Evolutionary conservation across 345 rosid genomes (phyloP).

Genomic region (Turritis glabra): DNA sequence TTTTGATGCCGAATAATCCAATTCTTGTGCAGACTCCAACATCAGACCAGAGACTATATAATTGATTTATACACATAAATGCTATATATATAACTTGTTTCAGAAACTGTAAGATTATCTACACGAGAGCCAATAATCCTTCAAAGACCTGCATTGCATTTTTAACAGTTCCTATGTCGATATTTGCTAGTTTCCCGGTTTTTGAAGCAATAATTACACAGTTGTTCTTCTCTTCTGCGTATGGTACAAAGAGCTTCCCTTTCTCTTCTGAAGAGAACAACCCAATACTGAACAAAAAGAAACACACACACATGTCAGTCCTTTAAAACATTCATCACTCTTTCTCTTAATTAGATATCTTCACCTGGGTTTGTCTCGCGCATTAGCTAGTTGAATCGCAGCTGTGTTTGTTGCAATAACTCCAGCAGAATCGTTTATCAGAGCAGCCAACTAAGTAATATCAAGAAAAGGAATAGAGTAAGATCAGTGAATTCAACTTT

Average conservation of each 20-base stretch:
- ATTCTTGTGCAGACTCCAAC: not conserved
- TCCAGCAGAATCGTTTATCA: conserved; percentile 87
- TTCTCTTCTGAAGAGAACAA: conserved; percentile 76
- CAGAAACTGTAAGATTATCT: conserved; percentile 28
- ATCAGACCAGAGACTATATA: conserved; percentile 16
- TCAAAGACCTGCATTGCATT: conserved; percentile 66
- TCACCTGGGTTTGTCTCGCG: conserved; percentile 76
- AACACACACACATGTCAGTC: not conserved
- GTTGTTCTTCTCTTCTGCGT: conserved; percentile 63
- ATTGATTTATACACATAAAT: conserved; percentile 23
- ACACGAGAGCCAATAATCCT: conserved; percentile 68
- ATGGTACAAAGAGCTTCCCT: conserved; percentile 64
- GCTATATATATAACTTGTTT: conserved; percentile 25
- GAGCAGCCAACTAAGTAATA: conserved; percentile 71
- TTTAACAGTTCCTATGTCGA: conserved; percentile 58
- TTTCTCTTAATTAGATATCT: conserved; percentile 2
- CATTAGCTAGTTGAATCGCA: conserved; percentile 88
- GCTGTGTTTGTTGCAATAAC: conserved; percentile 89
- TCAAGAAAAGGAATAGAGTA: conserved; percentile 18
- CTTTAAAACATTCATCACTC: conserved; percentile 1
- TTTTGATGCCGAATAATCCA: conserved; percentile 42
- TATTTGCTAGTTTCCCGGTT: conserved; percentile 68
- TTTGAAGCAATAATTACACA: conserved; percentile 61
- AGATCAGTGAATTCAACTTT: not conserved
- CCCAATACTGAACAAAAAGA: conserved; percentile 60